Conservation (phyloP, 2,329 filamentous ascomycete species). For the Colletotrichum paranaense region DNA sequence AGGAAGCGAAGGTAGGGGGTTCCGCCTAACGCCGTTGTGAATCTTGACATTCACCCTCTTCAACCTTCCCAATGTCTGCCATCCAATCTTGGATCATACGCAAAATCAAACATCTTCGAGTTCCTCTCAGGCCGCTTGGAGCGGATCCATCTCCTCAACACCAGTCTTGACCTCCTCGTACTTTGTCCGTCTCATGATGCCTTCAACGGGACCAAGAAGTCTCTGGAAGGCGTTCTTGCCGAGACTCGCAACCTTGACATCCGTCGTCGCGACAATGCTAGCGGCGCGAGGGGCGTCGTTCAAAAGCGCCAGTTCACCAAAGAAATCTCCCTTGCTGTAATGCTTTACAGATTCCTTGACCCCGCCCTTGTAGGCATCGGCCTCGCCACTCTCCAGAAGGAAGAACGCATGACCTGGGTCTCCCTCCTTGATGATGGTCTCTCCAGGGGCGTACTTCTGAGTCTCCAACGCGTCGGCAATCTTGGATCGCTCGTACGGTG, state of each 20-base stretch:
- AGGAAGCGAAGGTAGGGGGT: conserved; percentile 47
- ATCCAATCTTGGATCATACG: conserved; percentile 28
- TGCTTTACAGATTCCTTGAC: conserved; percentile 76
- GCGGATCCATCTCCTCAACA: conserved; percentile 75
- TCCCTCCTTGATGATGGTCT: conserved; percentile 90
- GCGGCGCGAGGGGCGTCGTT: conserved; percentile 95
- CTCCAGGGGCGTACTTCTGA: conserved; percentile 82
- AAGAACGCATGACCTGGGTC: conserved; percentile 94
- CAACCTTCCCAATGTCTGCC: conserved; percentile 22
- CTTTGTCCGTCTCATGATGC: conserved; percentile 87
- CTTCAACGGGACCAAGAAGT: conserved; percentile 90
- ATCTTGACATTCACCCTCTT: conserved; percentile 23
- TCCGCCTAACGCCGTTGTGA: conserved; percentile 40
- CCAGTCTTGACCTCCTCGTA: conserved; percentile 70
- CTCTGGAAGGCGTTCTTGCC: conserved; percentile 96
- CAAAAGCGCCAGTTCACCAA: conserved; percentile 92
- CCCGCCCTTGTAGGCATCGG: conserved; percentile 86
- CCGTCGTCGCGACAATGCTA: conserved; percentile 83
- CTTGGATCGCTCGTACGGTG: conserved; percentile 94
- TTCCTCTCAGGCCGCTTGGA: conserved; percentile 54
- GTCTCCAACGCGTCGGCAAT: conserved; percentile 97
- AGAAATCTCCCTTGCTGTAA: conserved; percentile 95
- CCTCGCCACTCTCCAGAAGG: conserved; percentile 87
- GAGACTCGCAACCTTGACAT: conserved; percentile 92
- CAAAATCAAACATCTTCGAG: neutral